phyloP scores from a whole-genome alignment of 177 flowering plant species.

The Telopea speciosissima region DNA sequence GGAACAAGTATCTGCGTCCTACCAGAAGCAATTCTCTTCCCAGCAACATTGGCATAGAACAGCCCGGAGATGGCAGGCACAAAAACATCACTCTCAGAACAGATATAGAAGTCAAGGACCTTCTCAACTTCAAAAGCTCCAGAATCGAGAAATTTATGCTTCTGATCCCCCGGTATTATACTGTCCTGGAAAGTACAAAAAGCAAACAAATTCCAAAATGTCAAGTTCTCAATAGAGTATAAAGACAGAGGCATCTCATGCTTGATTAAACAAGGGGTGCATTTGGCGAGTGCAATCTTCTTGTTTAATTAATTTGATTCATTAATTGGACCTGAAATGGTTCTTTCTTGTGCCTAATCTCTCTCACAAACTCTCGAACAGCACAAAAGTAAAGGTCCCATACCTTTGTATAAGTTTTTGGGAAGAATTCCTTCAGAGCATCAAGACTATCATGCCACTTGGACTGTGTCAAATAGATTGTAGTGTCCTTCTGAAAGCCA shows the following conservation, averaged over 20 bases:
- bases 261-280: too few relatives aligned
- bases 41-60: conserved; percentile 89
- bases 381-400: not conserved
- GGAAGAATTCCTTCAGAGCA: conserved; percentile 63
- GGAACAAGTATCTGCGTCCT: conserved; percentile 79
- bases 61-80: conserved; percentile 96
- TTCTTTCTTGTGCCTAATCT: too few relatives aligned
- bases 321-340: too few relatives aligned
- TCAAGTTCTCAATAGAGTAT: not conserved
- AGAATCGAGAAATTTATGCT: conserved; percentile 42
- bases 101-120: conserved; percentile 71
- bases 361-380: too few relatives aligned
- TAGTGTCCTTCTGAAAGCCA: conserved; percentile 64
- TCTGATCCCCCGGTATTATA: conserved; percentile 74
- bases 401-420: conserved; percentile 82
- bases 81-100: conserved; percentile 81
- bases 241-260: too few relatives aligned
- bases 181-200: conserved; percentile 51
- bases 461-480: conserved; percentile 68
- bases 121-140: conserved; percentile 52
- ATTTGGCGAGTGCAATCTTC: too few relatives aligned
- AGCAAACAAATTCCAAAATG: not conserved
- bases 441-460: conserved; percentile 68
- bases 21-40: conserved; percentile 80
- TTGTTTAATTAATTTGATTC: too few relatives aligned